These are phyloP conservation scores for Theileria parva DNA, from an alignment of 169 alveolate genomes.

Conservation along the genomic window DNA sequence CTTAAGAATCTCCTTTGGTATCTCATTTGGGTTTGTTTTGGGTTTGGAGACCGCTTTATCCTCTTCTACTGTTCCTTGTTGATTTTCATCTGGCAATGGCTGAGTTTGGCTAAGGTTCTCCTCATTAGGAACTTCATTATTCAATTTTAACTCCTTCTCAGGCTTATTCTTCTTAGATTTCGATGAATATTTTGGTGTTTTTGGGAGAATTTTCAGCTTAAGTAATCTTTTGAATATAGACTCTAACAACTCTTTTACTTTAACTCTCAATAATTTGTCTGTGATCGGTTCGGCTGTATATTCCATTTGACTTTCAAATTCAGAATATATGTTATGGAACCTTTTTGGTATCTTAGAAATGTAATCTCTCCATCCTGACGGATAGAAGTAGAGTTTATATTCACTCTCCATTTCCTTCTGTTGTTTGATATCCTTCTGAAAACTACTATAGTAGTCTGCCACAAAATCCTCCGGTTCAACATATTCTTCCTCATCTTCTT, in stretches of 20 bases:
- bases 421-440: background rate
- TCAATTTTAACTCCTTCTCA: background rate
- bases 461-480: slow-evolving; percentile 43
- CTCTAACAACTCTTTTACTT: slow-evolving; percentile 14
- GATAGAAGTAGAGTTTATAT: slow-evolving; percentile 23
- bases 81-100: background rate
- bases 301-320: slow-evolving; percentile 33
- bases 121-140: background rate
- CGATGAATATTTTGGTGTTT: background rate
- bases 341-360: slow-evolving; percentile 44
- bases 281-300: slow-evolving; percentile 19
- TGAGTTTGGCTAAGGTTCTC: background rate
- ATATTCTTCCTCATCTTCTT: slow-evolving; percentile 25
- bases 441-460: slow-evolving; percentile 40
- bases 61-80: slow-evolving; percentile 4
- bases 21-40: background rate
- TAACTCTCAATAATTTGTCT: background rate
- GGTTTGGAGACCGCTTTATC: background rate
- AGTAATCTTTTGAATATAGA: slow-evolving; percentile 22
- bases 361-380: slow-evolving; percentile 55
- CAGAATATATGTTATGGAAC: slow-evolving; percentile 32
- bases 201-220: slow-evolving; percentile 26
- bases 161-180: slow-evolving; percentile 4
- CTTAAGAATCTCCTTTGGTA: slow-evolving; percentile 3
- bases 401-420: background rate